phyloP scores from a whole-genome alignment of 148 eudicot species.

The Vaccinium darrowii region DNA sequence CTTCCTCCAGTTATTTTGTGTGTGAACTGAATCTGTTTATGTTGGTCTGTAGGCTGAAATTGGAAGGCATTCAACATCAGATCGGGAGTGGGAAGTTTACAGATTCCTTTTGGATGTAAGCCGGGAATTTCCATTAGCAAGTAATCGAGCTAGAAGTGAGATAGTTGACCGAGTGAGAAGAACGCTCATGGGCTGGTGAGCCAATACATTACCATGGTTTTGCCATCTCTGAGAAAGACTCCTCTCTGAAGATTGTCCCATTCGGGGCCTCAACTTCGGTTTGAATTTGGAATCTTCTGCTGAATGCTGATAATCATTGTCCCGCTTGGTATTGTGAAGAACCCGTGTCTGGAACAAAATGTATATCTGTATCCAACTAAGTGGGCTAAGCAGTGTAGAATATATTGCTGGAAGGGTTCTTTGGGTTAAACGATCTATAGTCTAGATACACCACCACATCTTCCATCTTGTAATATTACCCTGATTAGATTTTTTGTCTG shows the following conservation, averaged over 20 bases:
- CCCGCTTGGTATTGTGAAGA: not conserved
- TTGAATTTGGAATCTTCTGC: not conserved
- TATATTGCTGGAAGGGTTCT: not conserved
- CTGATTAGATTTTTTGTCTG: not conserved
- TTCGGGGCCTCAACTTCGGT: not conserved
- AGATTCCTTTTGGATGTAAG: conserved; percentile 73
- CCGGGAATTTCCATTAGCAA: conserved; percentile 47
- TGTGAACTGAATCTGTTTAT: not conserved
- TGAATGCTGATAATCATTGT: conserved; percentile 10
- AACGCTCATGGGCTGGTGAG: conserved; percentile 80
- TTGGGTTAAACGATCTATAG: not conserved
- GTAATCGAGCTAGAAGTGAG: conserved; percentile 49
- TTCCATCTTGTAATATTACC: not conserved
- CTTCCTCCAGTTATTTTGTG: not conserved
- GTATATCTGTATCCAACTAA: not conserved
- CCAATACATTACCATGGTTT: not conserved
- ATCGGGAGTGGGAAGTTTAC: conserved; percentile 86
- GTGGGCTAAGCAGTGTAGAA: not conserved
- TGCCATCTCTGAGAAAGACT: not conserved
- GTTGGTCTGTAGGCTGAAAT: conserved; percentile 67
- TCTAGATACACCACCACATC: not conserved
- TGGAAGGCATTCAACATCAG: conserved; percentile 61
- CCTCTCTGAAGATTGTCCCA: not conserved
- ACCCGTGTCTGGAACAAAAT: not conserved
- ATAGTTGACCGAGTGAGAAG: conserved; percentile 69